Conservation (phyloP, 2,329 filamentous ascomycete genomes). For the Neopestalotiopsis rosae region DNA sequence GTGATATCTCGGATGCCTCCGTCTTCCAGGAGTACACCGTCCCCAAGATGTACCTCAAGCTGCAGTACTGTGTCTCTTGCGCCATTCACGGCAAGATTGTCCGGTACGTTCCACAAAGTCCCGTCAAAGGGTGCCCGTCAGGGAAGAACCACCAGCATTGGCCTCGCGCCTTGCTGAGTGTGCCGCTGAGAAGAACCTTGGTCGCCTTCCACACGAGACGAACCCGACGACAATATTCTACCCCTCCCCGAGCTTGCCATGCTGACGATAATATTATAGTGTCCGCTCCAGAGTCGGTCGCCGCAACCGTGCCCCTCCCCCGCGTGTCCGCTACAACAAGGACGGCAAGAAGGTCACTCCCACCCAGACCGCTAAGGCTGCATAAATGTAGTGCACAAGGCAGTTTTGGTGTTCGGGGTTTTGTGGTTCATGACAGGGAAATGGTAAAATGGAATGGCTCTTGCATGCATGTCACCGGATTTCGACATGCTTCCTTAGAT, state of each 20-base stretch:
- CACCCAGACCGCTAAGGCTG: constrained; percentile 75
- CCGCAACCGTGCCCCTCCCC: constrained; percentile 98
- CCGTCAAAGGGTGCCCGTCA: constrained; percentile 39
- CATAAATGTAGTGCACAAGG: constrained; percentile 34
- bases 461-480: constrained; percentile 35
- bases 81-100: constrained; percentile 99
- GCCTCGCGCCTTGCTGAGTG: constrained; percentile 37
- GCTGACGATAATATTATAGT: constrained; percentile 63
- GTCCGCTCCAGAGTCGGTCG: constrained; percentile 96
- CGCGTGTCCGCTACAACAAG: constrained; percentile 99
- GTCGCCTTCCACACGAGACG: constrained; percentile 45
- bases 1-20: constrained; percentile 99
- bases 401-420: constrained; percentile 22
- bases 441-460: constrained; percentile 34
- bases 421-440: constrained; percentile 27
- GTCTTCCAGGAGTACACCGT: constrained; percentile 99
- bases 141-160: constrained; percentile 59
- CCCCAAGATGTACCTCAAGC: constrained; percentile 99
- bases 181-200: constrained; percentile 64
- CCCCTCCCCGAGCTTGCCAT: constrained; percentile 26
- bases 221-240: constrained; percentile 31
- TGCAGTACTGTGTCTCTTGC: constrained; percentile 99
- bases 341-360: constrained; percentile 99
- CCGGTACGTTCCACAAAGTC: constrained; percentile 75
- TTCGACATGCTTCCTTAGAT: constrained; percentile 39